These are phyloP conservation scores for Alternaria arborescens DNA, from an alignment of 2,329 filamentous ascomycete genomes.

Conservation along the genomic window DNA sequence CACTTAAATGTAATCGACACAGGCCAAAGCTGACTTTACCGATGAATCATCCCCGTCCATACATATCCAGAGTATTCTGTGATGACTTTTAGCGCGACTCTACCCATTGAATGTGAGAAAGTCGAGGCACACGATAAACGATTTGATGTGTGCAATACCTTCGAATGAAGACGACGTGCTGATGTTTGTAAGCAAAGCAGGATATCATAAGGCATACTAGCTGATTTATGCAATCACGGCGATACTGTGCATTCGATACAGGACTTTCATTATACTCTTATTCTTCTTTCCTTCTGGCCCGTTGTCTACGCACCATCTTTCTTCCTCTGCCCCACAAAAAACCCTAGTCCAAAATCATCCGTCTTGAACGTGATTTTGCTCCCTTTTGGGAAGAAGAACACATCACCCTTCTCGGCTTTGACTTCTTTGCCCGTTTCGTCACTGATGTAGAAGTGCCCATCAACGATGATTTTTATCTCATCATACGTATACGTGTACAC, in stretches of 20 bases:
- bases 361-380: slow-evolving; percentile 72
- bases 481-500: slow-evolving; percentile 75
- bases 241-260: not conserved
- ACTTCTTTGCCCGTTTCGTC: slow-evolving; percentile 70
- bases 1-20: not conserved
- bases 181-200: not conserved
- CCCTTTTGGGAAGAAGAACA: slow-evolving; percentile 74
- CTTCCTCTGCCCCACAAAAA: slow-evolving; percentile 58
- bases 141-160: not conserved
- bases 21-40: not conserved
- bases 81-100: no score
- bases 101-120: not conserved
- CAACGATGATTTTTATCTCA: slow-evolving; percentile 78
- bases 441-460: slow-evolving; percentile 70
- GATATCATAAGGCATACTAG: not conserved
- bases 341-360: slow-evolving; percentile 67
- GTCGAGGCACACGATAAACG: not conserved
- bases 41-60: no score
- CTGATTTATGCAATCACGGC: not conserved
- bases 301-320: slow-evolving; percentile 31
- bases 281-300: not conserved
- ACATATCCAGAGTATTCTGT: no score
- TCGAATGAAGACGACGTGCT: not conserved
- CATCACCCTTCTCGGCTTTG: slow-evolving; percentile 68
- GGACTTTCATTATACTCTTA: not conserved